Base-by-base conservation (phyloP, 2,329 filamentous ascomycete genomes). In the Triangularia setosa region DNA sequence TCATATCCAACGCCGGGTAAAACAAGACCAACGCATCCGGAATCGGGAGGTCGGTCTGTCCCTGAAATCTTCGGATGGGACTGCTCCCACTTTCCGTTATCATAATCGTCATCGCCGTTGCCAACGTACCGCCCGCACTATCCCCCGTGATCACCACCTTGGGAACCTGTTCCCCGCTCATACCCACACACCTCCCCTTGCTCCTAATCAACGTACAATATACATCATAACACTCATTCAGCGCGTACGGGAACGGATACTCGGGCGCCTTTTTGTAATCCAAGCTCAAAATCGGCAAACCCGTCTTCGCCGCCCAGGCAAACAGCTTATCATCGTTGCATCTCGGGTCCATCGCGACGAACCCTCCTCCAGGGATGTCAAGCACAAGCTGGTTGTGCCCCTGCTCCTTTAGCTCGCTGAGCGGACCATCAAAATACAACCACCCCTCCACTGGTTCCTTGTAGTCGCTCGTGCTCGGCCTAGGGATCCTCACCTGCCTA, bases 271-370 rank as follows among this genome's bases (percentile, higher is more conserved):
- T 95, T 70, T 85, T 86, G 78, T 99, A 99, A 73, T 99, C 93
- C 64, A 99, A 78, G 71, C 94, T 97, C 63, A 99, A 78, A 5
- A 99, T 84, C 0, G 95, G 94, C n/a, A 97, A 76, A 0, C 93
- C 92, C 0, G 91, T 91, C 75, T 91, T 93, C 16, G 90, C 90
- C 0, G 95, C 92, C 95, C 95, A 99, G 1, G 91, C 88, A 70
- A 97, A 87, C 18, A 99, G 81, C 76, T 96, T 96, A 76, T 99
- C 95, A 73, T 99, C 95, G 71, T 96, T 93, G 71, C 90, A 91
- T 56, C 95, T 83, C n/a, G 95, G 95, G 64, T 92, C 88, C 95
- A 99, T 99, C 18, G 95, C 93, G 12, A 99, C 93, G 69, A 96
- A 99, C 0, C 95, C 95, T 30, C 95, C 95, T 1, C 95, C 95